A percentile compares a stretch with the other conserved stretches of the same genome.
Evolutionary conservation across 2,329 filamentous ascomycete species (phyloP).

Genomic region (Huntiella bhutanensis): DNA sequence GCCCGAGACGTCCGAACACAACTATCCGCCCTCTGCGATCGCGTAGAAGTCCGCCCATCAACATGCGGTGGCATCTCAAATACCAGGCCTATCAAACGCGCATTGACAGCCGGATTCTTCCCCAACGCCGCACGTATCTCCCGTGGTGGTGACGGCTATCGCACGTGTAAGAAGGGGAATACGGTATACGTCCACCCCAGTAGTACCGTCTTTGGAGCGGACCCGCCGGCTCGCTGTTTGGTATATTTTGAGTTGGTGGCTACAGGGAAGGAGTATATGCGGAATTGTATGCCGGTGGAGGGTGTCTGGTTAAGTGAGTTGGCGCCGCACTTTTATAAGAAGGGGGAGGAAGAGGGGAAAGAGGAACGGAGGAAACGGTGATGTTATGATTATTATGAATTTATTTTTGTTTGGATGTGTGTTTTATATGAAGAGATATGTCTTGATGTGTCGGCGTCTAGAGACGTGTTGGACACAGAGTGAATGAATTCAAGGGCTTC

Average conservation of each 20-base stretch:
- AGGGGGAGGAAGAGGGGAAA: slow-evolving; percentile 67
- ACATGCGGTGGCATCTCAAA: slow-evolving; percentile 47
- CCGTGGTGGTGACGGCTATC: slow-evolving; percentile 68
- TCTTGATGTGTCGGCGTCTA: too few relatives aligned
- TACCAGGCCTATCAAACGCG: slow-evolving; percentile 57
- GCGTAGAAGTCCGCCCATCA: slow-evolving; percentile 64
- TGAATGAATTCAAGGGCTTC: slow-evolving; percentile 24
- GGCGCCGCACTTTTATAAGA: slow-evolving; percentile 88
- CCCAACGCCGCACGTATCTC: slow-evolving; percentile 75
- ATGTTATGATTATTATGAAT: slow-evolving; percentile 13
- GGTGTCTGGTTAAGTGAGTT: slow-evolving; percentile 72
- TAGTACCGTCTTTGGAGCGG: slow-evolving; percentile 57
- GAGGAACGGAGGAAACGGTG: slow-evolving; percentile 41
- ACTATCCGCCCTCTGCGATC: slow-evolving; percentile 76
- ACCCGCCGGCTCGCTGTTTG: slow-evolving; percentile 62
- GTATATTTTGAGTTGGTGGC: slow-evolving; percentile 72
- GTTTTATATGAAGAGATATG: too few relatives aligned
- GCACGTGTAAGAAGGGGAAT: slow-evolving; percentile 77
- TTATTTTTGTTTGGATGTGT: not conserved
- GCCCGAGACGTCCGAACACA: slow-evolving; percentile 87
- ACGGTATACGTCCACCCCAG: slow-evolving; percentile 85
- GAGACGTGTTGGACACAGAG: not conserved
- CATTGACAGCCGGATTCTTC: slow-evolving; percentile 84
- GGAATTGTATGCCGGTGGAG: slow-evolving; percentile 69
- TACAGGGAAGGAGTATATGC: slow-evolving; percentile 83